phyloP scores from a whole-genome alignment of 2,329 filamentous ascomycete species.

The Neophaeococcomyces aloes region DNA sequence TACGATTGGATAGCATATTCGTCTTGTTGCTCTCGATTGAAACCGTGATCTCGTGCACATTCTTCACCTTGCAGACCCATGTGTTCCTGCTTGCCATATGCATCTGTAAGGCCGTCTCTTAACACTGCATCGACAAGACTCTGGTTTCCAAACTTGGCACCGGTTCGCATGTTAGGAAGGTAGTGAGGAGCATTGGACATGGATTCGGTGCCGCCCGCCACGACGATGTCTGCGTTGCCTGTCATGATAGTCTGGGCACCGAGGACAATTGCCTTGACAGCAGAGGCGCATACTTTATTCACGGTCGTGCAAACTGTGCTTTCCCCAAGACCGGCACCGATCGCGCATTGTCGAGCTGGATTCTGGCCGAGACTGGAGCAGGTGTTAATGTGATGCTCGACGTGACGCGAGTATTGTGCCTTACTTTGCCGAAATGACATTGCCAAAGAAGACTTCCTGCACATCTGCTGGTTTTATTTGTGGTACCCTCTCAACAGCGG shows the following conservation, averaged over 20 bases:
- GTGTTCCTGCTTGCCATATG: slow-evolving; percentile 83
- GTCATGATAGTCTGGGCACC: slow-evolving; percentile 96
- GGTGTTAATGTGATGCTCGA: background rate
- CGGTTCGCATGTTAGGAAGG: slow-evolving; percentile 72
- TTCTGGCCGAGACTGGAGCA: slow-evolving; percentile 74
- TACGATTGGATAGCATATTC: slow-evolving; percentile 93
- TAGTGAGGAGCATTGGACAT: slow-evolving; percentile 99
- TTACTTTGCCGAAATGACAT: slow-evolving; percentile 93
- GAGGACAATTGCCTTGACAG: slow-evolving; percentile 86
- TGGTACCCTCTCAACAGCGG: slow-evolving; percentile 74
- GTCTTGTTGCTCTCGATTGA: slow-evolving; percentile 80
- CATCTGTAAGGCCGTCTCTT: slow-evolving; percentile 89
- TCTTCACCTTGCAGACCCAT: slow-evolving; percentile 93
- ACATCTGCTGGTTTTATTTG: slow-evolving; percentile 81
- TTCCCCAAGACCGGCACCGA: slow-evolving; percentile 74
- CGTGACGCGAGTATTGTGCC: background rate
- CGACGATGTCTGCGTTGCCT: slow-evolving; percentile 81
- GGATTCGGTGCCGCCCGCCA: slow-evolving; percentile 91
- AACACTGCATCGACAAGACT: slow-evolving; percentile 80
- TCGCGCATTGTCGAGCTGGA: slow-evolving; percentile 85
- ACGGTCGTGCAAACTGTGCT: slow-evolving; percentile 78
- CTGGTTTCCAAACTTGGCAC: slow-evolving; percentile 90
- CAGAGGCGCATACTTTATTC: slow-evolving; percentile 98
- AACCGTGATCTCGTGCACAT: slow-evolving; percentile 71
- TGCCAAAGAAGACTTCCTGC: slow-evolving; percentile 95